Percentiles rank a stretch among this genome's conserved stretches.
phyloP scores from a whole-genome alignment of 202 grass and related monocot species.

The Miscanthus sacchariflorus region DNA sequence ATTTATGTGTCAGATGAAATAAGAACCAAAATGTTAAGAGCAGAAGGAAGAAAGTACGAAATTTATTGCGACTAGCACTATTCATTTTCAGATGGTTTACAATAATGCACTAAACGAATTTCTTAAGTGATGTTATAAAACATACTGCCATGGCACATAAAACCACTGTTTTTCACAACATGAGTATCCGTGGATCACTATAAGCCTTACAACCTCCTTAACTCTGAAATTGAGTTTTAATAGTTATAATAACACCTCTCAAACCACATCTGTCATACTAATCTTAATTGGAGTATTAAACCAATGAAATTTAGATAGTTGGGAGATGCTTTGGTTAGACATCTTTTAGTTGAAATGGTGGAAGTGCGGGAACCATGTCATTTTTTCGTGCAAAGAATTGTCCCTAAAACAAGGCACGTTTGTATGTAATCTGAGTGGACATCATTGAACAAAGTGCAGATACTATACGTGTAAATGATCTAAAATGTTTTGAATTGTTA shows the following conservation, averaged over 20 bases:
- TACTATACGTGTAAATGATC: not conserved
- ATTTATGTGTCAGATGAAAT: slow-evolving; percentile 3
- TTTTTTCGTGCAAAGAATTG: not conserved
- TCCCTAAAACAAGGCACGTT: not conserved
- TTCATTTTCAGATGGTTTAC: not conserved
- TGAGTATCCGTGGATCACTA: not conserved
- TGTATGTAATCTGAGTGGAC: not conserved
- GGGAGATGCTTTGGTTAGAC: not conserved
- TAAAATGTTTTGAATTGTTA: not conserved
- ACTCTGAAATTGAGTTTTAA: not conserved
- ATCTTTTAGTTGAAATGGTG: not conserved
- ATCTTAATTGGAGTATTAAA: not conserved
- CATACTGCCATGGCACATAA: not conserved
- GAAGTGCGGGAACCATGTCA: not conserved
- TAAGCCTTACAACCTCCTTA: not conserved
- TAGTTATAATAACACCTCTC: not conserved
- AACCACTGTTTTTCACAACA: not conserved
- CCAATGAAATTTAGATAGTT: not conserved
- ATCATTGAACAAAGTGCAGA: not conserved
- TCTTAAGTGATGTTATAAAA: not conserved
- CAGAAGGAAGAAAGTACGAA: not conserved
- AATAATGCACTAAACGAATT: not conserved
- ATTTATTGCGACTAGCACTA: not conserved
- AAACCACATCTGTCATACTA: not conserved
- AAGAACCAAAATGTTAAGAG: not conserved